Conservation (phyloP, 768 basidiomycete genomes). For the Leucocoprinus leucothites region DNA sequence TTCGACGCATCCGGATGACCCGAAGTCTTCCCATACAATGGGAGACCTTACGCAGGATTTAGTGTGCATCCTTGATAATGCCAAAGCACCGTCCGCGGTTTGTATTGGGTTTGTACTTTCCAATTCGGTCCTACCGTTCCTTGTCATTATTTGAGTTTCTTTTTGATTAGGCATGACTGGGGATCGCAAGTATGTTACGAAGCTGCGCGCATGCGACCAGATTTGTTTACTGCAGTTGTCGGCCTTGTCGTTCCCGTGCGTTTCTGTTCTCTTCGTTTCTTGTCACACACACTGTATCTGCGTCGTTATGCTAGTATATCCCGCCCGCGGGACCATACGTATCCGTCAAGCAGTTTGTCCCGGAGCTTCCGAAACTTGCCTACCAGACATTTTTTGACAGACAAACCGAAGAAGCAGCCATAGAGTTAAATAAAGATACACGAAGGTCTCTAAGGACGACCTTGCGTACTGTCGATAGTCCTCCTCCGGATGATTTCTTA, state of each 20-base stretch:
- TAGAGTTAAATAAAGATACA: slow-evolving; percentile 55
- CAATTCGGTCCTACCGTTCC: no score
- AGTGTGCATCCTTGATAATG: slow-evolving; percentile 56
- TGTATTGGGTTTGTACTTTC: slow-evolving; percentile 59
- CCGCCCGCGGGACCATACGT: slow-evolving; percentile 46
- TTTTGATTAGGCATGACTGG: slow-evolving; percentile 60
- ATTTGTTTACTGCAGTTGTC: slow-evolving; percentile 56
- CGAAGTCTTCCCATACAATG: slow-evolving; percentile 54
- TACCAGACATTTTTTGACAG: slow-evolving; percentile 66
- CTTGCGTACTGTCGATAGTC: slow-evolving; percentile 47
- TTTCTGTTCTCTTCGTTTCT: no score
- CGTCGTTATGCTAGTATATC: slow-evolving; percentile 46
- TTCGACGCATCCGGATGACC: slow-evolving; percentile 64
- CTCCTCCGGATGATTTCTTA: slow-evolving; percentile 56
- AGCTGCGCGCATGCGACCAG: slow-evolving; percentile 64
- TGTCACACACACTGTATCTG: neutral
- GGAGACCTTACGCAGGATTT: slow-evolving; percentile 62
- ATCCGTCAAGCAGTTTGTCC: slow-evolving; percentile 38
- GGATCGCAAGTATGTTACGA: slow-evolving; percentile 67
- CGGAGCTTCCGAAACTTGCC: slow-evolving; percentile 45
- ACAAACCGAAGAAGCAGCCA: slow-evolving; percentile 41
- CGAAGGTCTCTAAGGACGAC: slow-evolving; percentile 56
- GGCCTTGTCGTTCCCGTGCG: slow-evolving; percentile 61
- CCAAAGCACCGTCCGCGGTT: slow-evolving; percentile 42
- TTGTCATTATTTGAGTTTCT: neutral